Evolutionary conservation across 2,329 filamentous ascomycete species (phyloP).

Genomic region (Xenoacremonium recifei): DNA sequence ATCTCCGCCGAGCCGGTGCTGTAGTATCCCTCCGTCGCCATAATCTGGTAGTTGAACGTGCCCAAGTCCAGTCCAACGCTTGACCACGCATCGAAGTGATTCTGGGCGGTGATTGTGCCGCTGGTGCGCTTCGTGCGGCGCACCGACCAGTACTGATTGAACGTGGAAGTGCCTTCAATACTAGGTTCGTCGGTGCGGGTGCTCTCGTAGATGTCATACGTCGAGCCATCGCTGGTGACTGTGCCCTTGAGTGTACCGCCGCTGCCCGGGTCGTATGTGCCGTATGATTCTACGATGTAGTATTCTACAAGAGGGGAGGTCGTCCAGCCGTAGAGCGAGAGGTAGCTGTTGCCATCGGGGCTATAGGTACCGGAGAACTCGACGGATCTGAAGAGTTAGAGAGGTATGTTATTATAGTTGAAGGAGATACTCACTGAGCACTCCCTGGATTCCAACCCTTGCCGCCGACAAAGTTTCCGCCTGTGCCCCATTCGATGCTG

Average conservation of each 20-base stretch:
- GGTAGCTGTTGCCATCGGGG: slow-evolving; percentile 34
- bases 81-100: slow-evolving; percentile 54
- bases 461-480: slow-evolving; percentile 25
- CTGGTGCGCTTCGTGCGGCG: slow-evolving; percentile 46
- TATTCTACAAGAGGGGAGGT: slow-evolving; percentile 35
- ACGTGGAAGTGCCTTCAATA: slow-evolving; percentile 48
- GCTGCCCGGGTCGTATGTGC: slow-evolving; percentile 35
- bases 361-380: slow-evolving; percentile 29
- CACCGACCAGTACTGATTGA: slow-evolving; percentile 54
- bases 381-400: slow-evolving; percentile 14
- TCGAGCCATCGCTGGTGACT: slow-evolving; percentile 34
- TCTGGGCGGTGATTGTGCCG: slow-evolving; percentile 48
- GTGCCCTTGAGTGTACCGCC: slow-evolving; percentile 32
- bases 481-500: slow-evolving; percentile 41
- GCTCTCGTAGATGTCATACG: slow-evolving; percentile 37
- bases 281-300: slow-evolving; percentile 38
- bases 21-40: slow-evolving; percentile 53
- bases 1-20: slow-evolving; percentile 48
- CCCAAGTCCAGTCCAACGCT: slow-evolving; percentile 48
- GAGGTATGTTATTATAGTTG: neutral
- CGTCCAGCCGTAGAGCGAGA: slow-evolving; percentile 40
- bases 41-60: slow-evolving; percentile 51
- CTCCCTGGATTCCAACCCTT: slow-evolving; percentile 24
- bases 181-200: slow-evolving; percentile 42
- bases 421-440: slow-evolving; percentile 35